phyloP scores from a whole-genome alignment of 2,329 filamentous ascomycete species.

The Xylariales sp. region DNA sequence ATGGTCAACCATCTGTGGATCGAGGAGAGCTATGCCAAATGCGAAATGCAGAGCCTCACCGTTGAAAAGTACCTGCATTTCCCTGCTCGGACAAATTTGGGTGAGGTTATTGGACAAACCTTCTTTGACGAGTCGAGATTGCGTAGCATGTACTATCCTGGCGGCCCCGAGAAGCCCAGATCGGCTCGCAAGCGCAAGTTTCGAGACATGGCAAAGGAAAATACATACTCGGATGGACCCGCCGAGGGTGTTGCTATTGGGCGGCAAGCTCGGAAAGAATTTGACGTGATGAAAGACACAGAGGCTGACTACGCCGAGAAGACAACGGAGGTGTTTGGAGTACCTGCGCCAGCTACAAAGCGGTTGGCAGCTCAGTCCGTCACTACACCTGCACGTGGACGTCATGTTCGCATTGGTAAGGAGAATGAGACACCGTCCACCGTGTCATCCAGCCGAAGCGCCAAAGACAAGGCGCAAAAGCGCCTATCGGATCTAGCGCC shows the following conservation, averaged over 20 bases:
- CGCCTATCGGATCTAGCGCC: conserved; percentile 72
- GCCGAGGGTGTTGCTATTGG: conserved; percentile 43
- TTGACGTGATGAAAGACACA: conserved; percentile 40
- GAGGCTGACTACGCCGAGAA: conserved; percentile 29
- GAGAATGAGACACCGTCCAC: conserved; percentile 78
- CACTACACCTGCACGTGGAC: conserved; percentile 49
- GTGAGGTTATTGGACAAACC: conserved; percentile 89
- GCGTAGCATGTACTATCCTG: conserved; percentile 65
- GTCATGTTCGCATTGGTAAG: conserved; percentile 58
- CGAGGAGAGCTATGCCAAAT: conserved; percentile 93
- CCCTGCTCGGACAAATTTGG: conserved; percentile 82
- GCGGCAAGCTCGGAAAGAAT: conserved; percentile 33
- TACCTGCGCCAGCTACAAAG: conserved; percentile 22
- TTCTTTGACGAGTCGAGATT: conserved; percentile 63
- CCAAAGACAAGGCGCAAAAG: conserved; percentile 79
- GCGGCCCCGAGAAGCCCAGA: conserved; percentile 43
- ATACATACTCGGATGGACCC: conserved; percentile 41
- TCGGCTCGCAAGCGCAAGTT: conserved; percentile 47
- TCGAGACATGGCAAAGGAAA: conserved; percentile 45
- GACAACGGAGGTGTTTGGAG: conserved; percentile 26
- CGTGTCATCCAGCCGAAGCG: conserved; percentile 69
- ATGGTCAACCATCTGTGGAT: conserved; percentile 96
- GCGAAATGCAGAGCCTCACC: conserved; percentile 68
- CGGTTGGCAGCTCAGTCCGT: conserved; percentile 27
- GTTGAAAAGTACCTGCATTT: conserved; percentile 80